Percentiles rank a stretch among this genome's conserved stretches.
These are phyloP conservation scores for Aspergillus sp. DNA, from an alignment of 2,329 filamentous ascomycete genomes.

Conservation along the genomic window DNA sequence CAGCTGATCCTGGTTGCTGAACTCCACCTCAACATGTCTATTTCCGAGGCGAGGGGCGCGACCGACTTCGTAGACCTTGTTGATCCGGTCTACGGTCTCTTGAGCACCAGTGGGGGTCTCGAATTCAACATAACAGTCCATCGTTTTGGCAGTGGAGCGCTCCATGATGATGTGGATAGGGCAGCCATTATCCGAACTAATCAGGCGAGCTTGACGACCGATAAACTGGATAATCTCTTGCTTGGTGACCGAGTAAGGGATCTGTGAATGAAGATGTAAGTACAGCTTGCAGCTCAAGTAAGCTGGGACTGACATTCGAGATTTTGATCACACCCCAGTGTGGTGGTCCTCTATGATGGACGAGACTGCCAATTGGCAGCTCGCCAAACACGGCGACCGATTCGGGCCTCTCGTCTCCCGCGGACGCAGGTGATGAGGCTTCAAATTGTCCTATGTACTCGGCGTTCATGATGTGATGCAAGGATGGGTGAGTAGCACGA, in stretches of 20 bases:
- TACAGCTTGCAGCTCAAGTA: not conserved
- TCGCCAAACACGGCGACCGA: conserved; percentile 16
- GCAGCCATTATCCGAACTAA: conserved; percentile 37
- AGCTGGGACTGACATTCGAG: conserved; percentile 30
- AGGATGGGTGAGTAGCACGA: not conserved
- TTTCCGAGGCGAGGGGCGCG: conserved; percentile 46
- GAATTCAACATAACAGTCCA: conserved; percentile 54
- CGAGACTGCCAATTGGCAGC: conserved; percentile 28
- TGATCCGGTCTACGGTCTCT: conserved; percentile 35
- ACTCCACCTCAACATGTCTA: conserved; percentile 45
- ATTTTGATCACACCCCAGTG: conserved; percentile 34
- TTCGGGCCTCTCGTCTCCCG: conserved; percentile 9
- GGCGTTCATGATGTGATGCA: conserved; percentile 2
- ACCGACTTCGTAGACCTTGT: conserved; percentile 30
- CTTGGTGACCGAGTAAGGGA: conserved; percentile 51
- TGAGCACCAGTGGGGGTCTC: conserved; percentile 35
- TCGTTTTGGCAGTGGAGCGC: conserved; percentile 55
- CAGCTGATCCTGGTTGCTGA: conserved; percentile 49
- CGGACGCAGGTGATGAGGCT: not conserved
- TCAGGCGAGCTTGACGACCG: conserved; percentile 41
- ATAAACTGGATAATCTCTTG: conserved; percentile 49
- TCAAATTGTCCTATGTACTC: conserved; percentile 1
- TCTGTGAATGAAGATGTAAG: conserved; percentile 26
- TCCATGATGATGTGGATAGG: conserved; percentile 59
- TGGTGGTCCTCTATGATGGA: conserved; percentile 17